A percentile compares a stretch with the other conserved stretches of the same genome.
Conservation (phyloP, 2,329 filamentous ascomycete genomes). For the Chaetomiaceae sp. region DNA sequence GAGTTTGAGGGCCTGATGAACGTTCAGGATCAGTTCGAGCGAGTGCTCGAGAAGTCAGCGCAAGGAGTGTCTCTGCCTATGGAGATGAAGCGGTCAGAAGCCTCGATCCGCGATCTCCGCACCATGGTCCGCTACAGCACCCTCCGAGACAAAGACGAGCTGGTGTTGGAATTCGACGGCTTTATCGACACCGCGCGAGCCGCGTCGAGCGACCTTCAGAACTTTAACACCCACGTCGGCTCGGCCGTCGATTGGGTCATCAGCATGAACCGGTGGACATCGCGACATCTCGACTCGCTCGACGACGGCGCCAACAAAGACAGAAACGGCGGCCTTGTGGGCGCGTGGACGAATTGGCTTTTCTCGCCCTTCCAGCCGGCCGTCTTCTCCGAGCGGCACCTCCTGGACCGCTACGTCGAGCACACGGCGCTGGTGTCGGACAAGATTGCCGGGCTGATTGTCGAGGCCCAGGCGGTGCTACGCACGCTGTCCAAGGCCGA, state of each 20-base stretch:
- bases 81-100: constrained; percentile 73
- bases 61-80: constrained; percentile 62
- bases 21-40: constrained; percentile 69
- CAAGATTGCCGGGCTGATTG: constrained; percentile 61
- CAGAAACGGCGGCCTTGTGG: constrained; percentile 31
- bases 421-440: constrained; percentile 66
- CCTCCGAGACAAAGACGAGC: constrained; percentile 60
- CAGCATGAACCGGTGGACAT: constrained; percentile 69
- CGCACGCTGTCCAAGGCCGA: constrained; percentile 61
- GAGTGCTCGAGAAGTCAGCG: constrained; percentile 62
- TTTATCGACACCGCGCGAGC: constrained; percentile 65
- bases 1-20: constrained; percentile 72
- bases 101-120: constrained; percentile 66
- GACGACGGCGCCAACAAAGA: constrained; percentile 32
- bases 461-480: constrained; percentile 63
- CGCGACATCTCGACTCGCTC: constrained; percentile 60
- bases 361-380: constrained; percentile 58
- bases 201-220: constrained; percentile 60
- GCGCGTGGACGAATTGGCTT: constrained; percentile 37
- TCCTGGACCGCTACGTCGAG: constrained; percentile 68
- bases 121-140: constrained; percentile 65
- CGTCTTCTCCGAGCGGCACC: constrained; percentile 52
- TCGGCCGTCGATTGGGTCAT: constrained; percentile 69
- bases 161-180: constrained; percentile 67
- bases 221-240: constrained; percentile 71